These are phyloP conservation scores for Rhamnella rubrinervis DNA, from an alignment of 331 rosid species.

Conservation along the genomic window DNA sequence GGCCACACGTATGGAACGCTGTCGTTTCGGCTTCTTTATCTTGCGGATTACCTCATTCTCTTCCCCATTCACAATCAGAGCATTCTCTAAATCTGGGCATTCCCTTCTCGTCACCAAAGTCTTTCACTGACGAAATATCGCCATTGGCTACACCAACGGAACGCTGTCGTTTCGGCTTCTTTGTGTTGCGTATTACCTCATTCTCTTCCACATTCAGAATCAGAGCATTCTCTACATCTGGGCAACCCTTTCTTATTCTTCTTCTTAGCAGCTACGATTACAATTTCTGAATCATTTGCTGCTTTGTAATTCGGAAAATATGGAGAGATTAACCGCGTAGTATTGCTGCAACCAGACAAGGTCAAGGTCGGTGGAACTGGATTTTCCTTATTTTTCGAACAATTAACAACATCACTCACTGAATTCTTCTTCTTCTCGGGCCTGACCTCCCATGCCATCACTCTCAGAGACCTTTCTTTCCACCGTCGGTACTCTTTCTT, in stretches of 20 bases:
- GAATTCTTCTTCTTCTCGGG: too few relatives aligned
- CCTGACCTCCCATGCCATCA: too few relatives aligned
- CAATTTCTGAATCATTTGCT: background rate
- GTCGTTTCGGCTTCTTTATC: background rate
- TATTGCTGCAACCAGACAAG: background rate
- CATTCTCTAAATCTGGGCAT: too few relatives aligned
- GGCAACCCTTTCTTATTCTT: background rate
- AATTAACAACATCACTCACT: too few relatives aligned
- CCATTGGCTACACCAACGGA: background rate
- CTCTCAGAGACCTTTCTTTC: too few relatives aligned
- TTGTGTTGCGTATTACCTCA: background rate
- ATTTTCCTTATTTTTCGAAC: background rate
- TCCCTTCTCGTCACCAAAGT: background rate
- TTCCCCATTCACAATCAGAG: background rate
- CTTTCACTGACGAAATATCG: too few relatives aligned
- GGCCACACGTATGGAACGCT: background rate
- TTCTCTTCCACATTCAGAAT: background rate
- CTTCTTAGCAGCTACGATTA: background rate
- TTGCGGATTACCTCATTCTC: background rate
- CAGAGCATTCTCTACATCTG: too few relatives aligned
- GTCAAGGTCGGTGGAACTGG: background rate
- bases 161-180: background rate
- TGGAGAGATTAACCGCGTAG: slow-evolving; percentile 6
- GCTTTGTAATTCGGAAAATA: slow-evolving; percentile 7
- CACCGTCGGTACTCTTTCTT: too few relatives aligned